A percentile compares a stretch with the other conserved stretches of the same genome.
phyloP scores from a whole-genome alignment of 495 filamentous ascomycete genomes.

The Tuber magnatum region DNA sequence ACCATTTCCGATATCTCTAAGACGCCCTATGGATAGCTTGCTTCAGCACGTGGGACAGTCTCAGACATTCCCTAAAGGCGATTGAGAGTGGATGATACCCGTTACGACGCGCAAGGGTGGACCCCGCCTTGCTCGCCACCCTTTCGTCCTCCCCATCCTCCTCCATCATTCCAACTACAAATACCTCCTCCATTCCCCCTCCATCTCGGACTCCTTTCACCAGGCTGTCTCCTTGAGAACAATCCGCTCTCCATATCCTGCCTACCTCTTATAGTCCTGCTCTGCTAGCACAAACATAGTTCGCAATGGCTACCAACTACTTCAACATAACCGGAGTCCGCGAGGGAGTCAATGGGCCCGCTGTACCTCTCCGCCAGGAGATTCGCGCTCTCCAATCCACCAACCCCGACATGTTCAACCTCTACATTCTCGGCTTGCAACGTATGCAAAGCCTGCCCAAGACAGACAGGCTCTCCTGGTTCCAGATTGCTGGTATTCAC shows the following conservation, averaged over 20 bases:
- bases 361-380: slow-evolving; percentile 29
- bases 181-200: slow-evolving; percentile 52
- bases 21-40: neutral
- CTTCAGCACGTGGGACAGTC: neutral
- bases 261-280: neutral
- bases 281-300: neutral
- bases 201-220: slow-evolving; percentile 47
- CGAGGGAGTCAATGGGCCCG: slow-evolving; percentile 23
- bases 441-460: slow-evolving; percentile 40
- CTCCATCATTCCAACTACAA: slow-evolving; percentile 53
- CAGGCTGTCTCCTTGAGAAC: neutral
- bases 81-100: neutral
- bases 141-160: slow-evolving; percentile 37
- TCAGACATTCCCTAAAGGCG: neutral
- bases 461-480: slow-evolving; percentile 37
- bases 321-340: slow-evolving; percentile 28
- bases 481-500: slow-evolving; percentile 41
- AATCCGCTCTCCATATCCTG: slow-evolving; percentile 3
- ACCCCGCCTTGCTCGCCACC: neutral
- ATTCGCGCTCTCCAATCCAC: slow-evolving; percentile 19
- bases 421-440: slow-evolving; percentile 41
- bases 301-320: slow-evolving; percentile 24
- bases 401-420: slow-evolving; percentile 36
- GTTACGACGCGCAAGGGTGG: neutral
- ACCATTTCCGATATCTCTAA: neutral